Base-by-base conservation (phyloP, 2,329 filamentous ascomycete species). In the Diaporthe amygdali region DNA sequence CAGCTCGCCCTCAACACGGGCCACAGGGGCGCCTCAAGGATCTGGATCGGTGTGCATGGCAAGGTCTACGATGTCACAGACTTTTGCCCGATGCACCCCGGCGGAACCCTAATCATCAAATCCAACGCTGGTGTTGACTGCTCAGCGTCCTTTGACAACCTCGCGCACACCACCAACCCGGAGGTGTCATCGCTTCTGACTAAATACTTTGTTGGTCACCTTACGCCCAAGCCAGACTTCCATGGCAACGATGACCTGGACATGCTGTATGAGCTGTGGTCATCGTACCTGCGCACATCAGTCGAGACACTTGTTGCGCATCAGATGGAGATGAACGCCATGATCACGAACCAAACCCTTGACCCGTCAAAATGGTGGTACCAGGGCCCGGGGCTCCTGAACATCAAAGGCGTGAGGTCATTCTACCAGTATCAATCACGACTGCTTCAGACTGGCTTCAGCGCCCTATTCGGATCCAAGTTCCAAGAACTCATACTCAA, bases 91-190 rank as follows among this genome's bases (percentile, higher is more conserved):
- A 87, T 88, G 84, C 86, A 89, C 66, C 86, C 86, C 0, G 86
- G 86, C 5, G 86, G 85, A 10, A 87, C 84, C 0, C 79, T 87
- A 15, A 88, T 88, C 72, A 83, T 89, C 74, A 85, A 85, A 72
- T 87, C 84, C 2, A 88, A 88, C 69, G 86, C 86, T 0, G 86
- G 87, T n/a, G 83, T 87, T 0, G 87, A 89, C 74, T 88, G 86
- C 71, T 82, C 83, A 8, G 82, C 83, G 72, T 85, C 86, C 0
- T 89, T 89, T 56, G 86, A 89, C 73, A 84, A 86, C 56, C 82
- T 89, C 4, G 86, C 85, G 0, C 87, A 89, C 74, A 87, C 86
- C 1, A 87, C 86, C 73, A 88, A 89, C 64, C 86, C 87, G 0
- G 86, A 88, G 74, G 86, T 88, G 0, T 80, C 82, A 5, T 87